Evolutionary conservation across 192 early-diverging fungal genomes (phyloP).

Genomic region (Coemansia sp.): DNA sequence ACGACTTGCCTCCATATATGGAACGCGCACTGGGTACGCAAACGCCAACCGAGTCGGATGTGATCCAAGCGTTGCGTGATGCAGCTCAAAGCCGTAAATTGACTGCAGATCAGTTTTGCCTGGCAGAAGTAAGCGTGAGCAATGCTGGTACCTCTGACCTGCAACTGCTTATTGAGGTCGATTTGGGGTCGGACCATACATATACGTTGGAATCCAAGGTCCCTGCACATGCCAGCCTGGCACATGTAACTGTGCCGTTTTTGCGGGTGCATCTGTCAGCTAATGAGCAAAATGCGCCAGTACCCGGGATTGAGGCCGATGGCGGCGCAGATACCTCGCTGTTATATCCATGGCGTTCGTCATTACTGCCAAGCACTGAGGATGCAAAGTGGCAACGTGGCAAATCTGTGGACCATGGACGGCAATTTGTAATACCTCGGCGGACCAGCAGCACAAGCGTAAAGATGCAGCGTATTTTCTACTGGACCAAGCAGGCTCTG

Average conservation of each 20-base stretch:
- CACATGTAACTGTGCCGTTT: slow-evolving; percentile 32
- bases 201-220: not conserved
- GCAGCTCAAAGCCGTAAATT: not conserved
- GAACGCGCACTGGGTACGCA: slow-evolving; percentile 8
- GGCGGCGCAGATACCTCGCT: slow-evolving; percentile 28
- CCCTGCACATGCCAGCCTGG: slow-evolving; percentile 1
- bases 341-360: slow-evolving; percentile 40
- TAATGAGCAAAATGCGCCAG: slow-evolving; percentile 5
- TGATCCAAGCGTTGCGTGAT: slow-evolving; percentile 11
- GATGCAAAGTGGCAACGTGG: slow-evolving; percentile 18
- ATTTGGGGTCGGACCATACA: slow-evolving; percentile 7
- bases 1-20: slow-evolving; percentile 34
- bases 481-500: slow-evolving; percentile 36
- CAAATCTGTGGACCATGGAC: not conserved
- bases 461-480: slow-evolving; percentile 14
- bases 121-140: slow-evolving; percentile 28
- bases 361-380: not conserved
- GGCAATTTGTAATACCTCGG: slow-evolving; percentile 42
- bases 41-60: not conserved
- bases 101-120: slow-evolving; percentile 21
- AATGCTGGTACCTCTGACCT: slow-evolving; percentile 27
- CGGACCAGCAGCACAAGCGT: slow-evolving; percentile 7
- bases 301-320: slow-evolving; percentile 42
- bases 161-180: slow-evolving; percentile 24
- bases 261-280: slow-evolving; percentile 16